Evolutionary conservation across 805 yeast species (phyloP).

Genomic region (Myxozyma mucilagina): DNA sequence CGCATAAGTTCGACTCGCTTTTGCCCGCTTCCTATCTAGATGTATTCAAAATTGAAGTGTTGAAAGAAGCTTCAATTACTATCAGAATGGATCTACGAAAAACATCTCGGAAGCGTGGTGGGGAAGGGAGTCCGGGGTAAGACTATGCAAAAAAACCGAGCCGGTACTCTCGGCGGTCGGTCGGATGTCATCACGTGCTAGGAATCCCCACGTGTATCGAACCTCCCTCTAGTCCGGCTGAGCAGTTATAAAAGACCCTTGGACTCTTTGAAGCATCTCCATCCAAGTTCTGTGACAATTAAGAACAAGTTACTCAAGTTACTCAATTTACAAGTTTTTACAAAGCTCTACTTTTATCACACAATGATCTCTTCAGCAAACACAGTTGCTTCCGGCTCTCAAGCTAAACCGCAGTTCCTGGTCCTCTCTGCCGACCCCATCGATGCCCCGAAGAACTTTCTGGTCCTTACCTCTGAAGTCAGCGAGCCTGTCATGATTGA

Average conservation of each 20-base stretch:
- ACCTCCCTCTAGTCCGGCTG: not conserved
- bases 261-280: not conserved
- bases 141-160: too few relatives aligned
- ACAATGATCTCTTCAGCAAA: not conserved
- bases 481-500: not conserved
- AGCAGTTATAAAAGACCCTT: not conserved
- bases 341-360: not conserved
- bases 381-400: not conserved
- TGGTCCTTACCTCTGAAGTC: slow-evolving; percentile 6
- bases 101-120: slow-evolving; percentile 5
- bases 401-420: not conserved
- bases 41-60: too few relatives aligned
- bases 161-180: not conserved
- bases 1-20: too few relatives aligned
- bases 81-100: too few relatives aligned
- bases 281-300: not conserved
- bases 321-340: not conserved
- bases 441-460: not conserved
- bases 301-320: not conserved
- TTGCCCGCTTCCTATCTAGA: too few relatives aligned
- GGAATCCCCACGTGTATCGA: not conserved
- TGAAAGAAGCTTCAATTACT: too few relatives aligned
- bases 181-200: not conserved
- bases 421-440: not conserved
- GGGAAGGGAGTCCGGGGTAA: not conserved